Conservation (phyloP, 345 rosid species). For the Rhizophora apiculata region DNA sequence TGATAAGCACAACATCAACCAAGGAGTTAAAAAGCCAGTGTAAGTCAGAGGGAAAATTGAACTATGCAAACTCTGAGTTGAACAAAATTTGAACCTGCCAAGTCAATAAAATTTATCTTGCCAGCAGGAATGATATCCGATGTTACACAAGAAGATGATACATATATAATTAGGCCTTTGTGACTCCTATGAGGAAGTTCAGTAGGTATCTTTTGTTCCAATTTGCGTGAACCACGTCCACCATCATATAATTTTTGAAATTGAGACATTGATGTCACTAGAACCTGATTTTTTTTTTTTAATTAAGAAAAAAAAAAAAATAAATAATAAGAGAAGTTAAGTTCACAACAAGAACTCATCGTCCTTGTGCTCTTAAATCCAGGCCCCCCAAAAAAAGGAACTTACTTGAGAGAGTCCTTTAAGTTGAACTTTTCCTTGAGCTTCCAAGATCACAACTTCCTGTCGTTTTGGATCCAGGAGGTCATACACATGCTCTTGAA, state of each 20-base stretch:
- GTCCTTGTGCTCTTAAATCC: neutral
- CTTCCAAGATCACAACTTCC: conserved; percentile 40
- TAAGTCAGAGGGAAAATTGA: neutral
- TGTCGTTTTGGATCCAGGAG: conserved; percentile 43
- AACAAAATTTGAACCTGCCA: conserved; percentile 48
- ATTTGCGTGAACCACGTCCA: conserved; percentile 26
- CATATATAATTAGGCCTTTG: conserved; percentile 54
- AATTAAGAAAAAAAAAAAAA: neutral
- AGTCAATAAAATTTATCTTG: conserved; percentile 70
- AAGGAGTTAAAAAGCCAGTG: neutral
- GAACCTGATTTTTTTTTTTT: conserved; percentile 38
- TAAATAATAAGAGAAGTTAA: neutral
- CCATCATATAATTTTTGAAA: conserved; percentile 45
- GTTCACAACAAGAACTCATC: neutral
- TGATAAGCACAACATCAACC: conserved; percentile 21
- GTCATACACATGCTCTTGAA: conserved; percentile 52
- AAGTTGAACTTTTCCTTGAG: conserved; percentile 54
- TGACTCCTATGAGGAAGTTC: conserved; percentile 43
- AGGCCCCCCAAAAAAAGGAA: neutral
- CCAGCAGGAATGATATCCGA: conserved; percentile 28
- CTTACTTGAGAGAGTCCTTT: conserved; percentile 82
- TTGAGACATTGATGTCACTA: conserved; percentile 48
- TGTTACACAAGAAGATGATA: conserved; percentile 17
- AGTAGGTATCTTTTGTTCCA: conserved; percentile 26
- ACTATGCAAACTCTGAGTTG: neutral